A percentile compares a stretch with the other conserved stretches of the same genome.
Conservation (phyloP, 306 rosid genomes). For the Corylus avellana region DNA sequence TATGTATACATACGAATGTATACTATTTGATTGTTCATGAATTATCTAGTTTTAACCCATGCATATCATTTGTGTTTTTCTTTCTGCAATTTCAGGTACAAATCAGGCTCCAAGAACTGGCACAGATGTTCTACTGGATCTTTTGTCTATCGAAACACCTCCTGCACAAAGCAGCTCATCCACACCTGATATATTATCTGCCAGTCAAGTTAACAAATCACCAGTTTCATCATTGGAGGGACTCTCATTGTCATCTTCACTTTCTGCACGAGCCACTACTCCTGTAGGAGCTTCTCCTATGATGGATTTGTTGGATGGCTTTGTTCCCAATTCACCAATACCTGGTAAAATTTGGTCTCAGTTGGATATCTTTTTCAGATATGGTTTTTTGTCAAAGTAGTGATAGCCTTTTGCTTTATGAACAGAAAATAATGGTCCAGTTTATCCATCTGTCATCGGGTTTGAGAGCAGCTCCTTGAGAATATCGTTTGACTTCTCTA, state of each 20-base stretch:
- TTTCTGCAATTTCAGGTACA: slow-evolving; percentile 44
- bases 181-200: slow-evolving; percentile 50
- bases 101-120: slow-evolving; percentile 63
- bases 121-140: slow-evolving; percentile 77
- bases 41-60: slow-evolving; percentile 16
- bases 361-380: slow-evolving; percentile 14
- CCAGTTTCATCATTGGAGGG: slow-evolving; percentile 64
- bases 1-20: slow-evolving; percentile 1
- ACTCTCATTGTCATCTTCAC: slow-evolving; percentile 60
- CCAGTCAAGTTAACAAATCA: slow-evolving; percentile 50
- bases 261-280: slow-evolving; percentile 50
- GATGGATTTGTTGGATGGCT: slow-evolving; percentile 79
- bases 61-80: slow-evolving; percentile 23
- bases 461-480: slow-evolving; percentile 85
- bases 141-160: slow-evolving; percentile 66
- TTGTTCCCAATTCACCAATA: slow-evolving; percentile 50
- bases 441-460: slow-evolving; percentile 78
- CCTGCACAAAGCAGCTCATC: slow-evolving; percentile 51
- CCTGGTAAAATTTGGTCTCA: slow-evolving; percentile 41
- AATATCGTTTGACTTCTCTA: slow-evolving; percentile 76
- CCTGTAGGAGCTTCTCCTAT: slow-evolving; percentile 57
- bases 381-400: slow-evolving; percentile 4
- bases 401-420: slow-evolving; percentile 31
- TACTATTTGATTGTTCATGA: background rate
- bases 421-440: slow-evolving; percentile 74